phyloP scores from a whole-genome alignment of 2,329 filamentous ascomycete genomes.

The Pseudogymnoascus verrucosus region DNA sequence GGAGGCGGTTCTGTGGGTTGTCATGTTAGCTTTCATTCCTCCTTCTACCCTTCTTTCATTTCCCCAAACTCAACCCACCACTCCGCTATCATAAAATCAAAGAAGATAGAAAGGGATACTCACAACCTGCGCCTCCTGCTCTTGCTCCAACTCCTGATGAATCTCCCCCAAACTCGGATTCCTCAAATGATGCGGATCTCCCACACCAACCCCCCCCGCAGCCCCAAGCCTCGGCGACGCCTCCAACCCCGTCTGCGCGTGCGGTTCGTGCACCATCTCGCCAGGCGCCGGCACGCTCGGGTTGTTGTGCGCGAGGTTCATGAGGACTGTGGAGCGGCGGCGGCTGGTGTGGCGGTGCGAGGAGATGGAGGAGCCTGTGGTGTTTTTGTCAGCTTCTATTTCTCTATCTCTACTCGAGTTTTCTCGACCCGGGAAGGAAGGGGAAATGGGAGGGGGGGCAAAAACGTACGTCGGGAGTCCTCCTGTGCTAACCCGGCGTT shows the following conservation, averaged over 20 bases:
- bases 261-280: conserved; percentile 52
- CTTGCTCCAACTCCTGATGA: conserved; percentile 70
- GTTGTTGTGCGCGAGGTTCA: conserved; percentile 69
- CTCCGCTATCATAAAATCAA: neutral
- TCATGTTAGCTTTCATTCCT: neutral
- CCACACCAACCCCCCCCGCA: conserved; percentile 15
- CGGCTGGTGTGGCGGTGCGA: conserved; percentile 46
- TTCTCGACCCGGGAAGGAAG: conserved; percentile 15
- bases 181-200: conserved; percentile 56
- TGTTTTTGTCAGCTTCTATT: neutral
- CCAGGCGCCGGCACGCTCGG: conserved; percentile 58
- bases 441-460: neutral
- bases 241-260: conserved; percentile 15
- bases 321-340: conserved; percentile 59
- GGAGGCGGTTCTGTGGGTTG: conserved; percentile 55
- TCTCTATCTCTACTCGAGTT: conserved; percentile 11
- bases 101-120: conserved; percentile 21
- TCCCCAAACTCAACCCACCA: neutral
- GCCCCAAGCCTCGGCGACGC: neutral
- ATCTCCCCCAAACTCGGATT: conserved; percentile 67
- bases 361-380: conserved; percentile 26
- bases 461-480: conserved; percentile 44
- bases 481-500: conserved; percentile 68
- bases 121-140: conserved; percentile 72
- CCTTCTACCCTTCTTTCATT: neutral